Evolutionary conservation across 257 asterid species (phyloP).

Genomic region (Solanum sejunctum): DNA sequence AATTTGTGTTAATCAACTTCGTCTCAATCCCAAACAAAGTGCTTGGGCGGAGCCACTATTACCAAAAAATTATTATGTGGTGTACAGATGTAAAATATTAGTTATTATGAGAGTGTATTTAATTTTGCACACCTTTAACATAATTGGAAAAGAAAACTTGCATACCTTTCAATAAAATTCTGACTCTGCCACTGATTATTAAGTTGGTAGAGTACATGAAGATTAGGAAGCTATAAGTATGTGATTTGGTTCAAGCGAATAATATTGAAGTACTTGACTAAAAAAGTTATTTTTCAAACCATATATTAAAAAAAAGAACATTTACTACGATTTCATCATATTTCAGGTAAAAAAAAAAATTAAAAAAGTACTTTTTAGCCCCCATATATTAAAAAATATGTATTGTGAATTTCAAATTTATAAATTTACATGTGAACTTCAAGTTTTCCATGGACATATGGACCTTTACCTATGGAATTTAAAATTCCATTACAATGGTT

Average conservation of each 20-base stretch:
- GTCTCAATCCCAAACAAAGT: background rate
- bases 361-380: background rate
- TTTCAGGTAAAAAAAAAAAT: background rate
- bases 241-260: background rate
- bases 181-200: background rate
- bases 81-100: background rate
- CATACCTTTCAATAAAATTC: rapidly evolving
- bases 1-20: background rate
- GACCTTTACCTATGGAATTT: background rate
- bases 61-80: background rate
- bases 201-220: background rate
- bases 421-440: background rate
- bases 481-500: background rate
- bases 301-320: too few species aligned
- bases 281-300: background rate
- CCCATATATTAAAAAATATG: background rate
- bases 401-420: background rate
- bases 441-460: too few species aligned
- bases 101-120: background rate
- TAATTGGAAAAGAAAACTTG: too few species aligned
- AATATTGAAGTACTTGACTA: background rate
- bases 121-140: background rate
- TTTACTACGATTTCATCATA: background rate
- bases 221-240: background rate
- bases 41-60: background rate